Evolutionary conservation across 495 filamentous ascomycete genomes (phyloP).

Genomic region (Annulohypoxylon nitens): DNA sequence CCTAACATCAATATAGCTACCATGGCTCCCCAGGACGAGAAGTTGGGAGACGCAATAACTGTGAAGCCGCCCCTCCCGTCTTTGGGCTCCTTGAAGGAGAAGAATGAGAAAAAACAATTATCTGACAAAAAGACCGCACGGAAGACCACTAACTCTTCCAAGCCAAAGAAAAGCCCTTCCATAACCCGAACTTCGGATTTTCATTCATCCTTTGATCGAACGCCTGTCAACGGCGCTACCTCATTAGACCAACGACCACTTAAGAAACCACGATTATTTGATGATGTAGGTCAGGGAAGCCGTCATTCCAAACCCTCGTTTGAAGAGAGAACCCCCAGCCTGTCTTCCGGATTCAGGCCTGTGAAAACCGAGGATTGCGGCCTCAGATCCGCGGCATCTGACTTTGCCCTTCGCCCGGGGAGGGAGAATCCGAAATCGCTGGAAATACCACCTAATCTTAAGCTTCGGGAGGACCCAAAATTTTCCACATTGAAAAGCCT

Average conservation of each 20-base stretch:
- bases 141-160: conserved; percentile 34
- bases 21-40: conserved; percentile 20
- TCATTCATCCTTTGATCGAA: conserved; percentile 20
- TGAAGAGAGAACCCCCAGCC: conserved; percentile 22
- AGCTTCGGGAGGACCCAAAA: conserved; percentile 11
- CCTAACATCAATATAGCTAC: neutral
- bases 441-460: conserved; percentile 23
- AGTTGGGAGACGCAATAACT: conserved; percentile 41
- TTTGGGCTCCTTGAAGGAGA: conserved; percentile 20
- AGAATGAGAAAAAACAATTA: conserved; percentile 47
- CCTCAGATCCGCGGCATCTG: conserved; percentile 35
- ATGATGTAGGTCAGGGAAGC: conserved; percentile 4
- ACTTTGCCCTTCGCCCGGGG: conserved; percentile 49
- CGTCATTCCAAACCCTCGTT: conserved; percentile 15
- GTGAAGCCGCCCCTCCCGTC: conserved; percentile 23
- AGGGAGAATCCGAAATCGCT: conserved; percentile 31
- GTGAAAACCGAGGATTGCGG: conserved; percentile 19
- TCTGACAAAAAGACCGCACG: conserved; percentile 42
- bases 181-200: conserved; percentile 8
- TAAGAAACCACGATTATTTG: conserved; percentile 39
- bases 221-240: conserved; percentile 4
- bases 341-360: conserved; percentile 16
- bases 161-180: neutral
- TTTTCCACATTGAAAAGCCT: conserved; percentile 12
- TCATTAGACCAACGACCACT: conserved; percentile 19